A percentile compares a stretch with the other conserved stretches of the same genome.
Conservation (phyloP, 441 rosid genomes). For the Erodium moschatum region DNA sequence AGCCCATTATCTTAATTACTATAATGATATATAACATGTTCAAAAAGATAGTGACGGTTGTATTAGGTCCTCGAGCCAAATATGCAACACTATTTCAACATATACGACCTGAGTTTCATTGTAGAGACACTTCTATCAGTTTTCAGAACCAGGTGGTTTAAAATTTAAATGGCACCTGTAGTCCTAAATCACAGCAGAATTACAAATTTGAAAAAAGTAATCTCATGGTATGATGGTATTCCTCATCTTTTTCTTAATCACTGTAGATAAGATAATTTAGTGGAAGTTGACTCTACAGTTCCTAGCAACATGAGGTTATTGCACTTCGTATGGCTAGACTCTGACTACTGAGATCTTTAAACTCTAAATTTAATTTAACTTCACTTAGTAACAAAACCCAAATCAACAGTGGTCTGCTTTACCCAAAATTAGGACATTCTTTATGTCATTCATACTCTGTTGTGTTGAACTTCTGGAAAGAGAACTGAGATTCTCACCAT, state of each 20-base stretch:
- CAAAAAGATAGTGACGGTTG: too few species aligned
- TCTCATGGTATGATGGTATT: background rate
- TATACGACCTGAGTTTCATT: too few species aligned
- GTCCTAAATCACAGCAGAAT: too few species aligned
- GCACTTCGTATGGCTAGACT: too few species aligned
- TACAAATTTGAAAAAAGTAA: too few species aligned
- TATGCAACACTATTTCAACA: too few species aligned
- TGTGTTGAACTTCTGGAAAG: background rate
- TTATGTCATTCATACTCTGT: background rate
- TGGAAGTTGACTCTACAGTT: background rate
- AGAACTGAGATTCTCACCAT: conserved; percentile 23
- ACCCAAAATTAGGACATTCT: background rate
- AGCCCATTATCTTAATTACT: background rate
- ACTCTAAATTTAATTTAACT: background rate
- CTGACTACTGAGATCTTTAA: background rate
- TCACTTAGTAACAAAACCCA: background rate
- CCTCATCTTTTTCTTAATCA: background rate
- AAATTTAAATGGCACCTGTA: too few species aligned
- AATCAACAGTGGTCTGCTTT: background rate
- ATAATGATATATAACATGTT: too few species aligned
- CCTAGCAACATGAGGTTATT: too few species aligned
- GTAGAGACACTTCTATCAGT: too few species aligned
- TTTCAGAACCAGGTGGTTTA: too few species aligned
- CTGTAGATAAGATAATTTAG: background rate
- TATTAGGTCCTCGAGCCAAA: background rate